Base-by-base conservation (phyloP, 441 rosid species). In the Syzygium malaccense region DNA sequence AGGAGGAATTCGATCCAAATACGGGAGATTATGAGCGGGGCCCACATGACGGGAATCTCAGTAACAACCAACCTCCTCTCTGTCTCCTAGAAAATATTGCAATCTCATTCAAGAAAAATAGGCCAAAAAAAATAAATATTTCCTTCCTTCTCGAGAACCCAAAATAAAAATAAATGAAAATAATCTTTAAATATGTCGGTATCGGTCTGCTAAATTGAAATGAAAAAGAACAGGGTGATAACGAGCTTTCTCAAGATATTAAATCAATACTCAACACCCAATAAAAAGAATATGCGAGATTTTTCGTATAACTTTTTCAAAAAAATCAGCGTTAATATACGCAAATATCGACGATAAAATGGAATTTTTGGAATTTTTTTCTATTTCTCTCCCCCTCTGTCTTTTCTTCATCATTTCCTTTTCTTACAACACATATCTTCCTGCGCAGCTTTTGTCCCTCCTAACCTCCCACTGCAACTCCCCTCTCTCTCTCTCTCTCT, bases 11-110 rank as follows among this genome's bases (percentile, higher is more conserved):
- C 26, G 49, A 20, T 10, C 49, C 49, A 71, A 71, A 88, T 83
- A 86, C 55, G 87, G 87, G 88, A 48, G 75, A 75, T 37, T 89
- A 20, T 28, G 62, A 78, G 91, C 87, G 93, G 92, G 90, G 37
- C 89, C 92, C 89, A 17, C n/a, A 20, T 37, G 86, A 68, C 54
- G 85, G 89, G 88, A 91, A 87, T 87, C 89, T 80, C 86, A 55
- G 88, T 86, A 91, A 89, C 92, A 88, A 86, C 89, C 86, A 37
- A 6, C n/a, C 14, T 71, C 71, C 68, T 86, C 75, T 56, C 32
- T 32, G 4, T 3, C 37, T 37, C 37, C 37, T 3, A 37, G 37
- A 37, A 37, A 37, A 37, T 37, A 86, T 71, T 37, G 49, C 80
- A 20, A 20, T 37, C 28, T 71, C 15, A 37, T 20, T 25, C 25